Percentiles rank a stretch among this genome's conserved stretches.
These are phyloP conservation scores for Wickerhamomyces alni DNA, from an alignment of 805 yeast species.

Conservation along the genomic window DNA sequence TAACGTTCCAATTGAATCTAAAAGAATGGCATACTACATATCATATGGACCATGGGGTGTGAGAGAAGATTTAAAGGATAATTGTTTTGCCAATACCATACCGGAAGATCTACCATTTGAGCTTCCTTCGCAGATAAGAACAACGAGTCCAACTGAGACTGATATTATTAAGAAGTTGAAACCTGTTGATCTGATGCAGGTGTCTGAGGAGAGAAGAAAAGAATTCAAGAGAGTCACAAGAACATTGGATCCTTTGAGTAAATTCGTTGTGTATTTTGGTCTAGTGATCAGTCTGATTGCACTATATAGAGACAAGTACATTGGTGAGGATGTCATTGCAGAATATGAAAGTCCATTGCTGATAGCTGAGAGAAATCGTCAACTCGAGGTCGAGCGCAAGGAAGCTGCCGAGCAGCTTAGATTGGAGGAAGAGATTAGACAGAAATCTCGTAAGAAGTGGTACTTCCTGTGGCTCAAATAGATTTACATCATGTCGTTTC, in stretches of 20 bases:
- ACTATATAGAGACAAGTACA: constrained; percentile 46
- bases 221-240: constrained; percentile 41
- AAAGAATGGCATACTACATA: constrained; percentile 52
- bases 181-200: constrained; percentile 34
- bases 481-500: too few relatives aligned
- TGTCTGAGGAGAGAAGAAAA: constrained; percentile 36
- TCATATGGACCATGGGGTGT: constrained; percentile 71
- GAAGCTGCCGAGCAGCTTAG: constrained; percentile 10
- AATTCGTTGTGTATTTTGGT: constrained; percentile 44
- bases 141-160: constrained; percentile 8
- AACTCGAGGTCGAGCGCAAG: constrained; percentile 7
- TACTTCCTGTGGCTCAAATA: constrained; percentile 23
- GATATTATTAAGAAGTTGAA: constrained; percentile 28
- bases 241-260: constrained; percentile 52
- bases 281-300: constrained; percentile 44
- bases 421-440: constrained; percentile 3
- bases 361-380: constrained; percentile 30
- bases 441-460: constrained; percentile 14
- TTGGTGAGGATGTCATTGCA: constrained; percentile 36
- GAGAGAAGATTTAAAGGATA: constrained; percentile 46
- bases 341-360: constrained; percentile 34
- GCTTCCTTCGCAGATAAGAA: constrained; percentile 29
- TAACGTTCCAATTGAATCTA: constrained; percentile 39
- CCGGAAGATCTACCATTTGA: constrained; percentile 62
- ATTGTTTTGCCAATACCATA: constrained; percentile 34